phyloP scores from a whole-genome alignment of 148 eudicot species.

The Rhododendron molle region DNA sequence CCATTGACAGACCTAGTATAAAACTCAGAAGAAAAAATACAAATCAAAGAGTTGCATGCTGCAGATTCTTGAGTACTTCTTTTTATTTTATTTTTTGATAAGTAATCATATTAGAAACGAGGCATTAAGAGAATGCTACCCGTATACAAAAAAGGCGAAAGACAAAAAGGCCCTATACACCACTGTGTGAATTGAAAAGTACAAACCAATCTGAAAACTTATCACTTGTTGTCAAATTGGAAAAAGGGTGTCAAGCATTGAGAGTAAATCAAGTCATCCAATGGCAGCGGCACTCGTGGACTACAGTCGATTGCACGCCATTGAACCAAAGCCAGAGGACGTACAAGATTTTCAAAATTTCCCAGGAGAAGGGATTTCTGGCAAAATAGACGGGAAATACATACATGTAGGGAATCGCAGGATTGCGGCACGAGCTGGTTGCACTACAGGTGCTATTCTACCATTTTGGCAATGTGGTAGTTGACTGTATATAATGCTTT shows the following conservation, averaged over 20 bases:
- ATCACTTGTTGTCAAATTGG: neutral
- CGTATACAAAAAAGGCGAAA: too few species aligned
- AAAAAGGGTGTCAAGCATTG: conserved; percentile 82
- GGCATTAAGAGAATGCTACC: too few species aligned
- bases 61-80: neutral
- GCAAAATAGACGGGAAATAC: conserved; percentile 60
- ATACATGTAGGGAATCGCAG: conserved; percentile 70
- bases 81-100: too few species aligned
- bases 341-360: conserved; percentile 73
- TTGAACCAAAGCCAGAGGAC: conserved; percentile 70
- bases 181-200: too few species aligned
- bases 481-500: neutral
- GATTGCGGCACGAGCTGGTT: conserved; percentile 63
- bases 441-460: conserved; percentile 34
- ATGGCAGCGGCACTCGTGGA: conserved; percentile 74
- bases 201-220: too few species aligned
- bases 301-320: conserved; percentile 37
- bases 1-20: neutral
- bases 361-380: conserved; percentile 91
- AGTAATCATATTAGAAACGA: too few species aligned
- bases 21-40: neutral
- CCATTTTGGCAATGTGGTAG: neutral
- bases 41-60: neutral
- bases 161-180: too few species aligned
- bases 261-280: conserved; percentile 94